These are phyloP conservation scores for Phytophthora pluvialis DNA, from an alignment of 352 stramenopile species.

Conservation along the genomic window DNA sequence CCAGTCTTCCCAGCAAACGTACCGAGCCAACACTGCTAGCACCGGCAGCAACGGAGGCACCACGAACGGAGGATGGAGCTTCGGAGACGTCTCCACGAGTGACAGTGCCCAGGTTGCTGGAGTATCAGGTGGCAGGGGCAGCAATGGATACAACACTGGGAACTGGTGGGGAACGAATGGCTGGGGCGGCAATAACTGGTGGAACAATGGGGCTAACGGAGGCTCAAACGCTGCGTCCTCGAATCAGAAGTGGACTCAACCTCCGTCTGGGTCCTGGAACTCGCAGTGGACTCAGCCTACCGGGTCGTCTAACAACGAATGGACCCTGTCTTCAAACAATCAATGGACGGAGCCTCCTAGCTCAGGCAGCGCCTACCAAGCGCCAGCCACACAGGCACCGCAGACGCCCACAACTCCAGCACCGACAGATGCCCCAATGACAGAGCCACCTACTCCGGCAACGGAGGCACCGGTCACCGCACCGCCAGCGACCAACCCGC, in stretches of 20 bases:
- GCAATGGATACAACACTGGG: slow-evolving; percentile 18
- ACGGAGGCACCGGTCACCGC: slow-evolving; percentile 1
- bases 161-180: slow-evolving; percentile 30
- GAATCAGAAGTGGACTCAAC: slow-evolving; percentile 17
- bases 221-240: slow-evolving; percentile 8
- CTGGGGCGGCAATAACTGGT: slow-evolving; percentile 15
- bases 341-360: slow-evolving; percentile 21
- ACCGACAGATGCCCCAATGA: slow-evolving; percentile 8
- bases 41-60: slow-evolving; percentile 23
- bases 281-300: slow-evolving; percentile 24
- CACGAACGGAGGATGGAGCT: slow-evolving; percentile 43
- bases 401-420: slow-evolving; percentile 7
- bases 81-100: slow-evolving; percentile 28
- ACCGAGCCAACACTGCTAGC: slow-evolving; percentile 33
- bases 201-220: slow-evolving; percentile 7
- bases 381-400: slow-evolving; percentile 5
- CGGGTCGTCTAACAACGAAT: slow-evolving; percentile 9
- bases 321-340: slow-evolving; percentile 9
- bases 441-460: background rate
- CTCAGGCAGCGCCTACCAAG: slow-evolving; percentile 2
- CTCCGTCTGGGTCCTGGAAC: background rate
- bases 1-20: slow-evolving; percentile 12
- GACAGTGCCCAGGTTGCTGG: slow-evolving; percentile 25
- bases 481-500: too few species aligned
- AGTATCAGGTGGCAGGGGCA: slow-evolving; percentile 11